Base-by-base conservation (phyloP, 208 protist genomes). In the Trypanosomatidae sp. region DNA sequence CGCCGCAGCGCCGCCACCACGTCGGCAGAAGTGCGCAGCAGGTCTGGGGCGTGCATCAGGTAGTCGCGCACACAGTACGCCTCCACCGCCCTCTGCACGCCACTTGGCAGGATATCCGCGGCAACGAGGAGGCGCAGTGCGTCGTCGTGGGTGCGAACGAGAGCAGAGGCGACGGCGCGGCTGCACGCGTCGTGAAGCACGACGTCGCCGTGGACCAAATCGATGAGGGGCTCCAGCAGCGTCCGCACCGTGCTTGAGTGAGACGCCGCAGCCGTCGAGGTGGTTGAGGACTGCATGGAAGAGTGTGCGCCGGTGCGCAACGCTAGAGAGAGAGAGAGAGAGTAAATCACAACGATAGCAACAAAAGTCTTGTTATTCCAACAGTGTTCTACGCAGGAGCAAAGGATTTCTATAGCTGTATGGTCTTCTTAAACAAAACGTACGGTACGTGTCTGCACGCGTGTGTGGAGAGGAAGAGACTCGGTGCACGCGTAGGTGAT, bases 131-230 rank as follows among this genome's bases (percentile, higher is more conserved):
- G 43, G n/a, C 77, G 70, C 44, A 94, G 74, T n/a, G 77, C 70
- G 13, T 66, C 36, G 8, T 89, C 80, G 47, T 91, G 79, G 3
- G 41, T 36, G 6, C 47, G 60, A 30, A 90, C 76, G 17, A 94
- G 41, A 19, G 87, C 81, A 69, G 69, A 56, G 1, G 74, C 86
- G 1, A 92, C 79, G 59, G 50, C 56, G 15, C 74, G 77, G 71
- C 85, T 90, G 41, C 71, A 81, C 33, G 10, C 39, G 56, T 94
- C 90, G 0, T 47, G 62, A 3, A 77, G 60, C 25, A 91, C 80
- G 36, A 94, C 55, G 49, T 94, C 90, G 12, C 80, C 84, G 52
- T 91, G 77, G 7, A 92, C 89, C 36, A 91, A n/a, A 58, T 91
- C 85, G 47, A 94, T 74, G 33, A 94, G 74, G 17, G 91, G 75